These are phyloP conservation scores for Tremellales sp. DNA, from an alignment of 1,284 basidiomycete genomes.

Conservation along the genomic window DNA sequence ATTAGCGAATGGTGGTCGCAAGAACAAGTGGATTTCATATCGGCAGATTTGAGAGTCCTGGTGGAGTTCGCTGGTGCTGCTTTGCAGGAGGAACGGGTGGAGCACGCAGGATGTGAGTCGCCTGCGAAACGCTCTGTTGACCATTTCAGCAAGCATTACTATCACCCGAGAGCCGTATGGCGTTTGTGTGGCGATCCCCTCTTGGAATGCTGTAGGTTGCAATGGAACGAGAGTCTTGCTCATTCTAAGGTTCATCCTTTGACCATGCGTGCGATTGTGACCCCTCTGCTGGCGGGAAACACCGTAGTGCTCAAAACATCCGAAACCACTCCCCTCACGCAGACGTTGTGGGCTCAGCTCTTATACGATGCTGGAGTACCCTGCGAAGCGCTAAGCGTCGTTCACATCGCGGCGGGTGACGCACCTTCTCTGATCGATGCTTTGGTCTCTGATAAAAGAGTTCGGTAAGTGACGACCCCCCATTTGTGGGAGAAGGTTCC, in stretches of 20 bases:
- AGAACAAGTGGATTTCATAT: constrained; percentile 9
- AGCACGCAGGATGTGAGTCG: constrained; percentile 8
- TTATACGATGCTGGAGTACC: constrained; percentile 57
- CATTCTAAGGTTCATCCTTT: constrained; percentile 7
- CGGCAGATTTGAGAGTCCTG: constrained; percentile 4
- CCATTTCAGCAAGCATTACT: neutral
- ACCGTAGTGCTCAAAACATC: constrained; percentile 62
- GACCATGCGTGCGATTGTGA: constrained; percentile 52
- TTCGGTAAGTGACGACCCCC: constrained; percentile 45
- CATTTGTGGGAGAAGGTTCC: too few species aligned
- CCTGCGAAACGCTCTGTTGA: neutral
- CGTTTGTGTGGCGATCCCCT: constrained; percentile 24
- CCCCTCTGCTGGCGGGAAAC: constrained; percentile 62
- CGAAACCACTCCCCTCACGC: constrained; percentile 56
- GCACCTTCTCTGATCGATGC: constrained; percentile 53
- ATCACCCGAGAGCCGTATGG: constrained; percentile 23
- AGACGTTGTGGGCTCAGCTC: constrained; percentile 54
- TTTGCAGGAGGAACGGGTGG: constrained; percentile 8
- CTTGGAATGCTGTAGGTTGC: constrained; percentile 26
- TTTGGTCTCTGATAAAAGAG: constrained; percentile 56
- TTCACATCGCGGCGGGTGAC: constrained; percentile 55
- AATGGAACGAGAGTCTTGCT: neutral
- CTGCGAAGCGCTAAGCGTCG: constrained; percentile 57
- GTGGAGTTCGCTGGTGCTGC: constrained; percentile 11
- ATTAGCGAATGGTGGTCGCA: constrained; percentile 12